A percentile compares a stretch with the other conserved stretches of the same genome.
Evolutionary conservation across 345 rosid genomes (phyloP).

Genomic region (Geranium rotundifolium): DNA sequence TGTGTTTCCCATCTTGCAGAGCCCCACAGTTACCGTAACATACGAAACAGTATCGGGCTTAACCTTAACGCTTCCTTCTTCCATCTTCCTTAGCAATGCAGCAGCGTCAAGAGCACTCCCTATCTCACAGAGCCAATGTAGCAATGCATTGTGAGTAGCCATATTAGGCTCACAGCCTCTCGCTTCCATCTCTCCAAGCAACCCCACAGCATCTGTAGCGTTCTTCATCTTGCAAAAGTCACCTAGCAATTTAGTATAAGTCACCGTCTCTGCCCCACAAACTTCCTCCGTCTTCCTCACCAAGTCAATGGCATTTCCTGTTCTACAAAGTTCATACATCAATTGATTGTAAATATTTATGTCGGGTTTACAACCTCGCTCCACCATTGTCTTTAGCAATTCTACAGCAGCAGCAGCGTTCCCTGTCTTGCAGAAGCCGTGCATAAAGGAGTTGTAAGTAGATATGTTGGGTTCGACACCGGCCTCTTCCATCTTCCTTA

Average conservation of each 20-base stretch:
- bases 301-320: conserved; percentile 46
- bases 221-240: conserved; percentile 32
- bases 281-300: conserved; percentile 20
- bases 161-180: conserved; percentile 43
- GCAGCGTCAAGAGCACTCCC: conserved; percentile 42
- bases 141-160: conserved; percentile 50
- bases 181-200: conserved; percentile 54
- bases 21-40: no score
- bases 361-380: conserved; percentile 45
- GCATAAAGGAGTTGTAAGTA: conserved; percentile 53
- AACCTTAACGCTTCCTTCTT: no score
- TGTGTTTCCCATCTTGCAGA: no score
- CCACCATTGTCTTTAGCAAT: conserved; percentile 45
- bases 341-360: conserved; percentile 52
- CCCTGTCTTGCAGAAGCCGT: conserved; percentile 44
- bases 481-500: conserved; percentile 49
- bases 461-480: conserved; percentile 48
- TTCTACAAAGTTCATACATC: conserved; percentile 54
- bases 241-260: conserved; percentile 39
- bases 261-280: conserved; percentile 40
- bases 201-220: conserved; percentile 41
- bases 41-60: no score
- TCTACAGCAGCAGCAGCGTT: conserved; percentile 62
- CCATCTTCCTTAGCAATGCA: conserved; percentile 30
- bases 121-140: conserved; percentile 56